Evolutionary conservation across 192 early-diverging fungal species (phyloP).

Genomic region (Coemansia sp.): DNA sequence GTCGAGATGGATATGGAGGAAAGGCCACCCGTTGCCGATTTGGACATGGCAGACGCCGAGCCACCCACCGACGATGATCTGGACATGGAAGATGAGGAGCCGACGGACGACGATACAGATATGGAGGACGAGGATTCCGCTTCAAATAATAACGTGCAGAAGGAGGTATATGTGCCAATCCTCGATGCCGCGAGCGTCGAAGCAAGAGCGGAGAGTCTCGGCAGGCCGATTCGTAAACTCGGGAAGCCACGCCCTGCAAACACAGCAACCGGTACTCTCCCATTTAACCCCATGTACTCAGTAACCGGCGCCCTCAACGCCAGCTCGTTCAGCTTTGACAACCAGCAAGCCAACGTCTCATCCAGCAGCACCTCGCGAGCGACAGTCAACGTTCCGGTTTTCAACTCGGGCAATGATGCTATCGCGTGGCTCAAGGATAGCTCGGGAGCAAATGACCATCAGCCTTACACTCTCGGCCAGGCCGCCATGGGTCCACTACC

Average conservation of each 20-base stretch:
- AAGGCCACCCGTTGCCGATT: too few relatives aligned
- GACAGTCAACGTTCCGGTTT: not conserved
- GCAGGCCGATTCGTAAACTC: too few relatives aligned
- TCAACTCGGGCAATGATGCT: not conserved
- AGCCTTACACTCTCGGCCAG: not conserved
- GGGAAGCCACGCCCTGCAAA: not conserved
- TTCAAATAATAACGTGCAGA: not conserved
- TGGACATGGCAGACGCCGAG: too few relatives aligned
- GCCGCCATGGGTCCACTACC: not conserved
- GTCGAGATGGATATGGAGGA: too few relatives aligned
- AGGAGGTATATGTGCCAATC: not conserved
- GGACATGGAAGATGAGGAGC: not conserved
- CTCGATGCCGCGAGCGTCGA: not conserved
- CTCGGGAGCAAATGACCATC: not conserved
- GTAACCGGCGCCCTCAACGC: too few relatives aligned
- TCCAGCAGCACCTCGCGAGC: not conserved
- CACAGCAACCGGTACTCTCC: too few relatives aligned
- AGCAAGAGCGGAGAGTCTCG: too few relatives aligned
- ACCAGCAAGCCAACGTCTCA: too few relatives aligned
- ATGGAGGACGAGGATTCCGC: not conserved
- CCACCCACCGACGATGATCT: not conserved
- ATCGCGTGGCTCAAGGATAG: not conserved
- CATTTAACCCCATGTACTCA: too few relatives aligned
- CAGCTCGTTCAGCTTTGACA: not conserved
- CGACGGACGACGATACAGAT: not conserved